Conservation (phyloP, 495 filamentous ascomycete genomes). For the Aspergillus bridgeri region DNA sequence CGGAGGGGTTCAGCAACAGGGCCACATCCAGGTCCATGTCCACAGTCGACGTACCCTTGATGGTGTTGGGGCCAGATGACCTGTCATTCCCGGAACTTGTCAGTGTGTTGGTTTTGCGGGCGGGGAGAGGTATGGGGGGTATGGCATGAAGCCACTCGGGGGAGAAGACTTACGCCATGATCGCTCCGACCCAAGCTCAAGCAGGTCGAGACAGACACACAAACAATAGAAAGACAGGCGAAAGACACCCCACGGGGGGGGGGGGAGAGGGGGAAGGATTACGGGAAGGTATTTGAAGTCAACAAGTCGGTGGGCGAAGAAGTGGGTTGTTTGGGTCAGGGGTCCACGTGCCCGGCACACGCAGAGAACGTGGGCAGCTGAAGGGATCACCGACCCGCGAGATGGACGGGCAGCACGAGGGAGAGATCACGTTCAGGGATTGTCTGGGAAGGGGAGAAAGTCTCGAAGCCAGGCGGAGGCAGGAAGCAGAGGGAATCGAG, state of each 20-base stretch:
- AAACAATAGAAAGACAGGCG: slow-evolving; percentile 8
- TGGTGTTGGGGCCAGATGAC: slow-evolving; percentile 56
- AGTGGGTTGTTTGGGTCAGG: slow-evolving; percentile 29
- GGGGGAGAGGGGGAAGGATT: slow-evolving; percentile 16
- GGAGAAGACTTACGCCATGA: slow-evolving; percentile 48
- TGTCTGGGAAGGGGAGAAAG: too few species aligned
- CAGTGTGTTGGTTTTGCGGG: slow-evolving; percentile 18
- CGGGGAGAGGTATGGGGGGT: not conserved
- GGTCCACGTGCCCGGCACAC: slow-evolving; percentile 28
- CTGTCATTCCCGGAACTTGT: slow-evolving; percentile 22
- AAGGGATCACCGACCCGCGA: slow-evolving; percentile 1
- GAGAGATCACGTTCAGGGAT: not conserved
- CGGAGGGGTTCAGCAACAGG: not conserved
- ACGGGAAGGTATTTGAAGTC: slow-evolving; percentile 5
- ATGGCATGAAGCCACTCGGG: slow-evolving; percentile 9
- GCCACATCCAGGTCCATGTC: too few species aligned
- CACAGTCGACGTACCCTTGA: slow-evolving; percentile 57
- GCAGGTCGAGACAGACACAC: not conserved
- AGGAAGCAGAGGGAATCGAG: slow-evolving; percentile 1
- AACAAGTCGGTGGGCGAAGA: slow-evolving; percentile 4
- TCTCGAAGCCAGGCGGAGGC: not conserved
- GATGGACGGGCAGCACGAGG: not conserved
- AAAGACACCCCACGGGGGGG: slow-evolving; percentile 26
- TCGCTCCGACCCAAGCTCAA: slow-evolving; percentile 21
- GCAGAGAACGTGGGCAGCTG: slow-evolving; percentile 6